These are phyloP conservation scores for Triangularia verruculosa DNA, from an alignment of 2,329 filamentous ascomycete species.

Conservation along the genomic window DNA sequence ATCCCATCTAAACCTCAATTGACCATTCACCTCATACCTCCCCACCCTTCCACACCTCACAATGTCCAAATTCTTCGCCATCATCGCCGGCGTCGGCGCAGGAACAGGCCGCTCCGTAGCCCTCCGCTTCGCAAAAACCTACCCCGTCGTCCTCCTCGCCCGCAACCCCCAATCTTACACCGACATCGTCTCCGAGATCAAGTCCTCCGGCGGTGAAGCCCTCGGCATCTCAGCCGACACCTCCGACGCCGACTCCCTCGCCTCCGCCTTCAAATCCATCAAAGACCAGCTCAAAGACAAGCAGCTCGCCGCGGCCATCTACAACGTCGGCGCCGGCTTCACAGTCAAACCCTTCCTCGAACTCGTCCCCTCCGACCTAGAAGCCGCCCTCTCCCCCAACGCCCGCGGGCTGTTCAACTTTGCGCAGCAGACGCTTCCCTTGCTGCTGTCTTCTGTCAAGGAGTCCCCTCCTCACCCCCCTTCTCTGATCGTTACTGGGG, in stretches of 20 bases:
- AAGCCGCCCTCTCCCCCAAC: slow-evolving; percentile 31
- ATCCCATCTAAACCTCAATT: neutral
- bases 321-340: slow-evolving; percentile 60
- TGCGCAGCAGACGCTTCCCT: slow-evolving; percentile 66
- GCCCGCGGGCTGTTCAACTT: slow-evolving; percentile 73
- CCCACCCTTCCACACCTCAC: slow-evolving; percentile 17
- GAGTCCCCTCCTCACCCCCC: slow-evolving; percentile 61
- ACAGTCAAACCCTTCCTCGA: slow-evolving; percentile 58
- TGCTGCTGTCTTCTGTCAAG: slow-evolving; percentile 61
- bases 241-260: slow-evolving; percentile 48
- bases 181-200: slow-evolving; percentile 67
- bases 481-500: slow-evolving; percentile 80
- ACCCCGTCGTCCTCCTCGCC: slow-evolving; percentile 73
- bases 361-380: slow-evolving; percentile 48
- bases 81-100: slow-evolving; percentile 70
- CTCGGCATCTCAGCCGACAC: slow-evolving; percentile 68
- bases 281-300: slow-evolving; percentile 54
- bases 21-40: neutral
- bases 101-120: slow-evolving; percentile 54
- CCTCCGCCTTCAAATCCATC: slow-evolving; percentile 61
- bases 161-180: slow-evolving; percentile 64
- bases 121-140: slow-evolving; percentile 58
- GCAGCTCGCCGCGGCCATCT: slow-evolving; percentile 63
- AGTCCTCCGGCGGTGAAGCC: slow-evolving; percentile 62
- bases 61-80: slow-evolving; percentile 54